These are phyloP conservation scores for Xylaria scruposa DNA, from an alignment of 495 filamentous ascomycete species.

Conservation along the genomic window DNA sequence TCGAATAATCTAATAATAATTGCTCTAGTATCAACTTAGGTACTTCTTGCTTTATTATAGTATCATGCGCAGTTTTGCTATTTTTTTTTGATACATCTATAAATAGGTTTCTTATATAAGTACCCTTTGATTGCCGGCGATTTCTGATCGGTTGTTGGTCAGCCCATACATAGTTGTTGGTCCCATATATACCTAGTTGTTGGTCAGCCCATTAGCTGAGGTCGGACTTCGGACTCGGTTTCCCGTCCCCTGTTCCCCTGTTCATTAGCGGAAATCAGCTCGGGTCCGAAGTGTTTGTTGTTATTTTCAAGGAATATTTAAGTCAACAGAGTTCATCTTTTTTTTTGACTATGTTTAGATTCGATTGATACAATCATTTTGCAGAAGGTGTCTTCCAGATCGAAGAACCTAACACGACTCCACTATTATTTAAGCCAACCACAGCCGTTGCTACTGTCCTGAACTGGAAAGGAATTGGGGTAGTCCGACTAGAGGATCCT, in stretches of 20 bases:
- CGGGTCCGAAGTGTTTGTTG: conserved; percentile 8
- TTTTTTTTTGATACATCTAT: background rate
- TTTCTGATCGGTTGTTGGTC: background rate
- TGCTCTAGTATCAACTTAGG: too few species aligned
- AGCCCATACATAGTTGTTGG: too few species aligned
- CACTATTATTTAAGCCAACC: conserved; percentile 10
- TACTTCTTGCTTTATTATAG: too few species aligned
- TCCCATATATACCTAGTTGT: too few species aligned
- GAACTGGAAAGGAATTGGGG: conserved; percentile 21
- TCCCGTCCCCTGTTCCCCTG: conserved; percentile 18
- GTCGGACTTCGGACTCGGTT: conserved; percentile 21
- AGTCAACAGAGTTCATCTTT: background rate
- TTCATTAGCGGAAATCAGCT: background rate
- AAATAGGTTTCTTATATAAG: background rate
- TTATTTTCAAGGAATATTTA: background rate
- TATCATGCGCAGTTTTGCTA: background rate
- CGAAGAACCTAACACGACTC: background rate
- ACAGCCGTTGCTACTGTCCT: conserved; percentile 6
- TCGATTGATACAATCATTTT: background rate
- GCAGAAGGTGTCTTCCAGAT: background rate
- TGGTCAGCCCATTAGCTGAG: background rate
- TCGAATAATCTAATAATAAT: too few species aligned
- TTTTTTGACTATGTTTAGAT: background rate
- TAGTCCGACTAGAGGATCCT: background rate
- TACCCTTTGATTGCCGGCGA: background rate